Percentiles rank a stretch among this genome's conserved stretches.
Conservation (phyloP, 1,284 basidiomycete species). For the Clitocybe nebularis region DNA sequence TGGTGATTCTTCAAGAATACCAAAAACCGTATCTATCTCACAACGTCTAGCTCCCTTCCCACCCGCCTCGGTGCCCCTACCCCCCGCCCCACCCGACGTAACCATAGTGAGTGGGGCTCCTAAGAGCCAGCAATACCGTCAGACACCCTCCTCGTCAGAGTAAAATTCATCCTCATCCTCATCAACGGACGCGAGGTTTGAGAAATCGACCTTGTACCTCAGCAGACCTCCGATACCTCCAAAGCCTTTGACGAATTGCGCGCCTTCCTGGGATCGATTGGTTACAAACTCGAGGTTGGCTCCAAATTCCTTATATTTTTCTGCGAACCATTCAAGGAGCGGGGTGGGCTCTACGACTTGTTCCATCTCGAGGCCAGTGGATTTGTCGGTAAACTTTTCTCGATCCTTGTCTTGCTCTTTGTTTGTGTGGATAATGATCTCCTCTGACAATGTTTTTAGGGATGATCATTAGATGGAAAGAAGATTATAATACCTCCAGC, state of each 20-base stretch:
- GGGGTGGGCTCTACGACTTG: constrained; percentile 74
- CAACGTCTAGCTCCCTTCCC: background rate
- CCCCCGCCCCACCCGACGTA: constrained; percentile 58
- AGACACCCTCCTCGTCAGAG: constrained; percentile 72
- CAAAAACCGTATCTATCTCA: constrained; percentile 1
- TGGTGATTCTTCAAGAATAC: background rate
- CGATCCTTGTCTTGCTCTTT: constrained; percentile 88
- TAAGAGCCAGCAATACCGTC: constrained; percentile 79
- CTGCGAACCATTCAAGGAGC: constrained; percentile 96
- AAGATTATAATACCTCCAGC: constrained; percentile 60
- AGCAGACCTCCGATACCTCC: constrained; percentile 96
- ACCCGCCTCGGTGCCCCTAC: constrained; percentile 23
- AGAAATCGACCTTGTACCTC: constrained; percentile 94
- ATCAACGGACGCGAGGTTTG: constrained; percentile 68
- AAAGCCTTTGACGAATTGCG: constrained; percentile 98
- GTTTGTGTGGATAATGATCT: constrained; percentile 73
- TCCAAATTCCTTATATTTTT: constrained; percentile 98
- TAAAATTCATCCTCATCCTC: constrained; percentile 82
- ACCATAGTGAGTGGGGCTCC: constrained; percentile 62
- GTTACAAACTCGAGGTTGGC: constrained; percentile 90
- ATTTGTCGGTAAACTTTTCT: constrained; percentile 93
- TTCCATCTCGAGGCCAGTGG: constrained; percentile 96
- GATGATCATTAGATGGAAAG: constrained; percentile 1
- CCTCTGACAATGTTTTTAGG: constrained; percentile 72
- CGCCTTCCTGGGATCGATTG: constrained; percentile 93